Evolutionary conservation across 2,329 filamentous ascomycete genomes (phyloP), one percentile per base, ranked within the genome.

Genomic region (Paracorniculantispora psalliotae): DNA sequence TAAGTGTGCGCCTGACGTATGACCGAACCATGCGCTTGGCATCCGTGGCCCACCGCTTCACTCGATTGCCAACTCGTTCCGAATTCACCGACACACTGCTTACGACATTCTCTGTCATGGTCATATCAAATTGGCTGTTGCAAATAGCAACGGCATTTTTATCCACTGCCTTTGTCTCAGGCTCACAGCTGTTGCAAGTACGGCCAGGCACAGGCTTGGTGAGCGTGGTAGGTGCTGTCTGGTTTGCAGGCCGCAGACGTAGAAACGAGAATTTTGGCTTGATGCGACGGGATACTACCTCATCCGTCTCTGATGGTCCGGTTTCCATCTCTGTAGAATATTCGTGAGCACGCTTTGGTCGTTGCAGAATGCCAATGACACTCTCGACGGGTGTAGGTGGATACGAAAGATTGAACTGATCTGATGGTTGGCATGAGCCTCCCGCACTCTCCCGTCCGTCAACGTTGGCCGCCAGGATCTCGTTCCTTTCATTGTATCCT

Each of bases 351-450:
- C 44, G 59, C 59, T 21, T 53, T 55, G 7, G 50, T 60, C 15
- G 62, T 61, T 21, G 56, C 51, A 41, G 57, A 60, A 25, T 61
- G 59, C 13, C 53, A 47, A 19, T 59, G 9, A 52, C 60, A 49
- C 43, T 61, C 43, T 64, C 60, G 4, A 46, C 61, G 5, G 62
- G 59, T 2, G 68, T 66, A 3, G 65, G 64, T 7, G 71, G 71
- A 57, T 71, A 72, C 13, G 66, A 59, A 55, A 75, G 70, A 46
- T 72, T 71, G 56, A 74, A 73, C 43, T 71, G 72, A 26, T 74
- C 69, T 13, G 71, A 72, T 23, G 64, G 51, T 39, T 64, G 64
- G 7, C 63, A 61, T 1, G 66, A 67, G 37, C 25, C 55, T 19
- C 35, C 43, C 28, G 15, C n/a, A 41, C 53, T 57, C 2, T 43